These are phyloP conservation scores for Leishmania guyanensis DNA, from an alignment of 208 protist species.

Conservation along the genomic window DNA sequence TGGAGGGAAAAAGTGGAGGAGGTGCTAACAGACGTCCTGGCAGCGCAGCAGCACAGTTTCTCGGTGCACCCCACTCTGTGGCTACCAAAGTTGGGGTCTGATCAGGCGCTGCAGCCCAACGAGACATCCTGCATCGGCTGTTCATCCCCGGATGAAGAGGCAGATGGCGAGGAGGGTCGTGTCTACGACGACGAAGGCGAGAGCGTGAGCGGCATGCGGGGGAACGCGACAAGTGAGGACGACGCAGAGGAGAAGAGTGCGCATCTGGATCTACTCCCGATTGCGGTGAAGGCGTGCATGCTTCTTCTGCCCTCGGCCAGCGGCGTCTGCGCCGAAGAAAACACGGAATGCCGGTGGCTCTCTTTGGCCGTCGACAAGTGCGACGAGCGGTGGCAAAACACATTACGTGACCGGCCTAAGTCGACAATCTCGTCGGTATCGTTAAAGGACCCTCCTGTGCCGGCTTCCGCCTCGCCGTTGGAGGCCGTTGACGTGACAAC, in stretches of 20 bases:
- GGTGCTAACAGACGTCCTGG: slow-evolving; percentile 27
- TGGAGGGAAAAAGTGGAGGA: slow-evolving; percentile 12
- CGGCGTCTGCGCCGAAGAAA: slow-evolving; percentile 6
- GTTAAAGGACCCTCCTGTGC: background rate
- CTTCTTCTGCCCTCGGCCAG: slow-evolving; percentile 7
- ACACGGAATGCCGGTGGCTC: slow-evolving; percentile 23
- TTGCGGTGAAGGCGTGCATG: slow-evolving; percentile 27
- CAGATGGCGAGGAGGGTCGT: background rate
- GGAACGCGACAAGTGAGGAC: background rate
- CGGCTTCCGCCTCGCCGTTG: background rate
- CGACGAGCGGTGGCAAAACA: background rate
- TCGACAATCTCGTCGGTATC: slow-evolving; percentile 17
- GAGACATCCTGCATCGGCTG: background rate
- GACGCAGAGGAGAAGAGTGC: background rate
- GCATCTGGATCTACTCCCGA: slow-evolving; percentile 18
- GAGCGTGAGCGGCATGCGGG: background rate
- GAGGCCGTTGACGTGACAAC: slow-evolving; percentile 1
- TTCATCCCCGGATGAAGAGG: background rate
- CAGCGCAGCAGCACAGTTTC: slow-evolving; percentile 24
- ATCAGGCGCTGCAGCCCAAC: slow-evolving; percentile 10
- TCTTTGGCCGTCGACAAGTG: slow-evolving; percentile 3
- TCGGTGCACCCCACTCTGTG: slow-evolving; percentile 30
- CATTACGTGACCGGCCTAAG: slow-evolving; percentile 17
- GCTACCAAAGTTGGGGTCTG: slow-evolving; percentile 17
- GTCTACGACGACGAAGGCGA: background rate